These are phyloP conservation scores for Penicillium lagena DNA, from an alignment of 495 filamentous ascomycete genomes.

Conservation along the genomic window DNA sequence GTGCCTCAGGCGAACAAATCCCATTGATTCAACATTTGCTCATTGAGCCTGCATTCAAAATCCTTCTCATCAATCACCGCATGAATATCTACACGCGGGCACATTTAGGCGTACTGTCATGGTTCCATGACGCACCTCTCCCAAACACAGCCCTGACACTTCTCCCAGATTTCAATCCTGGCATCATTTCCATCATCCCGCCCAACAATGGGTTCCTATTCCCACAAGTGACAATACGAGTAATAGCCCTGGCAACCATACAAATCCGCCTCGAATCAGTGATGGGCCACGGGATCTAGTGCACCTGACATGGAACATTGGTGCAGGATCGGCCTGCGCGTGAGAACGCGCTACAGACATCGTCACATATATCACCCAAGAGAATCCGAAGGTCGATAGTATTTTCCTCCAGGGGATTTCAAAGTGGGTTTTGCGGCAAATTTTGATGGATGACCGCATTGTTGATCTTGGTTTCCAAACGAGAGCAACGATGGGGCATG, in stretches of 20 bases:
- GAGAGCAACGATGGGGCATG: slow-evolving; percentile 5
- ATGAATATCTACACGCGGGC: not conserved
- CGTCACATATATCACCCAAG: slow-evolving; percentile 4
- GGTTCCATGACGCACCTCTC: not conserved
- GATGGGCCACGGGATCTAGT: not conserved
- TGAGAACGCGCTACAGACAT: slow-evolving; percentile 4
- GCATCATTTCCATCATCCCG: slow-evolving; percentile 2
- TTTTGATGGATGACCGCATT: slow-evolving; percentile 8
- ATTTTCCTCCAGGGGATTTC: slow-evolving; percentile 19
- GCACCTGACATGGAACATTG: slow-evolving; percentile 16
- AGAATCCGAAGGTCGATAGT: slow-evolving; percentile 2
- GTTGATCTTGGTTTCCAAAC: slow-evolving; percentile 10
- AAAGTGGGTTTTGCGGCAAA: slow-evolving; percentile 2
- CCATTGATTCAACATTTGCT: too few relatives aligned
- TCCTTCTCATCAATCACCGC: not conserved
- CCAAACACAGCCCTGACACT: not conserved
- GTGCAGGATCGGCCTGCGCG: not conserved
- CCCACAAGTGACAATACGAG: not conserved
- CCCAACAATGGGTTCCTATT: slow-evolving; percentile 2
- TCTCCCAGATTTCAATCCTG: slow-evolving; percentile 5
- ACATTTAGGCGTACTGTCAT: not conserved
- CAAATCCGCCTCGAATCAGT: not conserved
- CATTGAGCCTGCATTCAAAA: too few relatives aligned
- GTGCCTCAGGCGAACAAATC: too few relatives aligned
- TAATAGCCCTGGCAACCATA: too few relatives aligned